A percentile compares a stretch with the other conserved stretches of the same genome.
Conservation (phyloP, 2,329 filamentous ascomycete genomes). For the Colletotrichum somersetense region DNA sequence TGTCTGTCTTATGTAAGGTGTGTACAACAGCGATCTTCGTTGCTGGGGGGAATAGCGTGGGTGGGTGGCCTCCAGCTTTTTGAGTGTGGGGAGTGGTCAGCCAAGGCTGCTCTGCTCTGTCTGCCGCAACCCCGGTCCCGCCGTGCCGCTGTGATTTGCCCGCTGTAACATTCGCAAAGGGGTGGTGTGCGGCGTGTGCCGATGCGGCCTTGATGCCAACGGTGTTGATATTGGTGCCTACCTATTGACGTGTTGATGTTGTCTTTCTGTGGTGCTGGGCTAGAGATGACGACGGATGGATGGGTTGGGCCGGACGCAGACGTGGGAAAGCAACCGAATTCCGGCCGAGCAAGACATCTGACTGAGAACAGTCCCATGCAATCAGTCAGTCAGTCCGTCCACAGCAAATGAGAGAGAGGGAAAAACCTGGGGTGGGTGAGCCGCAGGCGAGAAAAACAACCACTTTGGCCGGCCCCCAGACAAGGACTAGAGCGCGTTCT, state of each 20-base stretch:
- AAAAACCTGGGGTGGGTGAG: neutral
- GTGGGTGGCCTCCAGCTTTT: slow-evolving; percentile 26
- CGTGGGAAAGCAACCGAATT: slow-evolving; percentile 18
- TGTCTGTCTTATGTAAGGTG: neutral
- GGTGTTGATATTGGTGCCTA: neutral
- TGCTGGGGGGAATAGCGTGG: slow-evolving; percentile 42
- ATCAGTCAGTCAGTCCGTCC: slow-evolving; percentile 7
- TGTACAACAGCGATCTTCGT: slow-evolving; percentile 34
- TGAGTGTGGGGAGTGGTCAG: slow-evolving; percentile 25
- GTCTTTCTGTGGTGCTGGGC: neutral
- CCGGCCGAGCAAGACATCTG: slow-evolving; percentile 6
- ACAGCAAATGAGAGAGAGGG: slow-evolving; percentile 3
- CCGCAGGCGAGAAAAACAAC: slow-evolving; percentile 13
- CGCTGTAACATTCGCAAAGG: neutral
- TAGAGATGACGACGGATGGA: neutral
- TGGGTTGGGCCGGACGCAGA: neutral
- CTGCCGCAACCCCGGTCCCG: neutral
- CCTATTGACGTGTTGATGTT: neutral
- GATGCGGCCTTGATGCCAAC: neutral
- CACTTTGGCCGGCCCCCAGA: slow-evolving; percentile 1
- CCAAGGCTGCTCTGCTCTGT: slow-evolving; percentile 8
- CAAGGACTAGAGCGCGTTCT: neutral
- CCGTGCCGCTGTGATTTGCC: slow-evolving; percentile 5
- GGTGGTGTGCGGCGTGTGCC: slow-evolving; percentile 1
- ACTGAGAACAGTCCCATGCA: neutral